Conservation (phyloP, 208 protist species). For the Acanthamoeba royreba region DNA sequence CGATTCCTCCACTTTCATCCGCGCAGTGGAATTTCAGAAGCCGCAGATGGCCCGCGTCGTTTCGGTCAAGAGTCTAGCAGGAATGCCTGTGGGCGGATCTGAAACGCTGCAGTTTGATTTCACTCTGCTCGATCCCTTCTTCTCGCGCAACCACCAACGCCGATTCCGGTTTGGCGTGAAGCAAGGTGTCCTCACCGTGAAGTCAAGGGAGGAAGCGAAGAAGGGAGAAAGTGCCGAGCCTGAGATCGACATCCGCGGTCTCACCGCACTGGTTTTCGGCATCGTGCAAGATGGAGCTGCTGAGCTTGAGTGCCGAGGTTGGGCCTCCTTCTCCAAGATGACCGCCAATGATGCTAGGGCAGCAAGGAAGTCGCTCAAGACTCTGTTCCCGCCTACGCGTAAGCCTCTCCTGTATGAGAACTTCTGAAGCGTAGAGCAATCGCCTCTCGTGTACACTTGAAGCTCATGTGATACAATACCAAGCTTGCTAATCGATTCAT, state of each 20-base stretch:
- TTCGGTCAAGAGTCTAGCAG: background rate
- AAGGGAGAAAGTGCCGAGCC: no score
- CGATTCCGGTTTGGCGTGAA: background rate
- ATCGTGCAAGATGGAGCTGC: background rate
- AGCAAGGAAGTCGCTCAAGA: background rate
- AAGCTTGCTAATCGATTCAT: no score
- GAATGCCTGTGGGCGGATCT: background rate
- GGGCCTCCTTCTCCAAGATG: background rate
- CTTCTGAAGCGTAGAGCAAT: background rate
- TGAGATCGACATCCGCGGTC: background rate
- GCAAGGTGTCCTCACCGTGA: background rate
- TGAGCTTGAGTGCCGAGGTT: background rate
- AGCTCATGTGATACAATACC: no score
- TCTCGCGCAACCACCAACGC: background rate
- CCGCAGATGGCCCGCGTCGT: slow-evolving; percentile 1
- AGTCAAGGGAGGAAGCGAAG: background rate
- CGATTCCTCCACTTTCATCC: no score
- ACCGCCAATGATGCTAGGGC: background rate
- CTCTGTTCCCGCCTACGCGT: background rate
- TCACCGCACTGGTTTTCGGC: background rate
- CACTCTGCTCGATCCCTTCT: background rate
- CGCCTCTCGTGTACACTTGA: no score
- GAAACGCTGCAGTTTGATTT: background rate
- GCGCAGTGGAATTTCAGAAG: background rate
- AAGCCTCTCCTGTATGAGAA: background rate